phyloP scores from a whole-genome alignment of 345 rosid species.

The Ceriops tagal region DNA sequence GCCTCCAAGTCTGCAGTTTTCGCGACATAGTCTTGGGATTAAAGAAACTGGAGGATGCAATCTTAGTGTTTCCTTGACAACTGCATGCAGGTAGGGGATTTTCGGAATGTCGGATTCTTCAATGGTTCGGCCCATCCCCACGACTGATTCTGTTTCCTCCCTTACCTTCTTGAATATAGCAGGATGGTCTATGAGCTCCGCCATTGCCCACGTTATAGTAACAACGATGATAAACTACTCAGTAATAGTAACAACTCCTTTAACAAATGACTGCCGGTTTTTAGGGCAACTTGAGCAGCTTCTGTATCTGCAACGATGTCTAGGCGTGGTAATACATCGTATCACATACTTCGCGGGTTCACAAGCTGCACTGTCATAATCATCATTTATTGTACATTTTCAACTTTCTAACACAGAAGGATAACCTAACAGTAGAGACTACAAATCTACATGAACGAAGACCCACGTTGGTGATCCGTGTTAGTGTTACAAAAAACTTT shows the following conservation, averaged over 20 bases:
- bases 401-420: too few species aligned
- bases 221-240: neutral
- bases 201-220: constrained; percentile 1
- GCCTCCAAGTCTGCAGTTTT: constrained; percentile 15
- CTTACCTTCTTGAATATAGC: constrained; percentile 13
- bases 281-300: too few species aligned
- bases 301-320: too few species aligned
- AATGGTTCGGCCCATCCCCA: neutral
- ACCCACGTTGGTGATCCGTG: too few species aligned
- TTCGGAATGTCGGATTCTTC: constrained; percentile 21
- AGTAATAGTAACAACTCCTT: neutral
- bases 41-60: constrained; percentile 1
- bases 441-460: too few species aligned
- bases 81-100: constrained; percentile 19
- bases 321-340: too few species aligned
- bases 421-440: too few species aligned
- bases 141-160: constrained; percentile 14
- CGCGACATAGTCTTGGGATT: constrained; percentile 1
- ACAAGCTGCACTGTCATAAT: too few species aligned
- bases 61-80: constrained; percentile 17
- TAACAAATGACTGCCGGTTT: too few species aligned
- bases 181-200: constrained; percentile 21
- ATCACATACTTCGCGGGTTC: too few species aligned
- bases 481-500: too few species aligned
- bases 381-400: too few species aligned